Evolutionary conservation across 2,329 filamentous ascomycete species (phyloP).

Genomic region (Chaetothyriales sp.): DNA sequence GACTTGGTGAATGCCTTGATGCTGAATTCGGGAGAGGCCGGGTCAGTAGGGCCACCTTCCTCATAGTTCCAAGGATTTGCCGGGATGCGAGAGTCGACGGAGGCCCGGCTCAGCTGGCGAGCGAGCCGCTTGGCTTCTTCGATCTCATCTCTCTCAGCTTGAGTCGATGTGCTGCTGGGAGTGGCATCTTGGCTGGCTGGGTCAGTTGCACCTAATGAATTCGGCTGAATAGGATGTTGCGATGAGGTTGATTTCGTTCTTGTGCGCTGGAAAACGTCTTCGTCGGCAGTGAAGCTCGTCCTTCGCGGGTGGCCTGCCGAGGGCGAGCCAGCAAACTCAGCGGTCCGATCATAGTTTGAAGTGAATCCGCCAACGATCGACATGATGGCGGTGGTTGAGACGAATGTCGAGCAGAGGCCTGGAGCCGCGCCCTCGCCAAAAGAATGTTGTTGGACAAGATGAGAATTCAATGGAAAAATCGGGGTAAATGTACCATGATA

Average conservation of each 20-base stretch:
- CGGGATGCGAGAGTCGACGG: conserved; percentile 4
- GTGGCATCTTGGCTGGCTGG: conserved; percentile 6
- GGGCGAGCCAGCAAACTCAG: neutral
- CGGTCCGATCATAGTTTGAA: conserved; percentile 2
- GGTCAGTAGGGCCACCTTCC: conserved; percentile 28
- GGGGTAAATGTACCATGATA: neutral
- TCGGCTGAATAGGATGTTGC: neutral
- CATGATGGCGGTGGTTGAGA: conserved; percentile 1
- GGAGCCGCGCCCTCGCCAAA: neutral
- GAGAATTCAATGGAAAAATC: neutral
- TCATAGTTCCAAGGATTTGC: conserved; percentile 16
- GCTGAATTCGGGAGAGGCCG: conserved; percentile 31
- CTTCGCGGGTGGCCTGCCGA: neutral
- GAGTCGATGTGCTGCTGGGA: conserved; percentile 3
- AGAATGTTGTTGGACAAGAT: neutral
- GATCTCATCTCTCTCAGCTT: conserved; percentile 8
- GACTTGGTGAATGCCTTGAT: conserved; percentile 35
- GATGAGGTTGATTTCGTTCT: neutral
- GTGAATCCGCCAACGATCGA: conserved; percentile 4
- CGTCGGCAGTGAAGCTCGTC: neutral
- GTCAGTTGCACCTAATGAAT: neutral
- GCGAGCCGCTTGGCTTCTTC: conserved; percentile 13
- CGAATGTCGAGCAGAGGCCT: neutral
- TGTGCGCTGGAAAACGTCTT: no score
- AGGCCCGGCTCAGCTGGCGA: conserved; percentile 13